Base-by-base conservation (phyloP, 768 basidiomycete species). In the Suillus decipiens region DNA sequence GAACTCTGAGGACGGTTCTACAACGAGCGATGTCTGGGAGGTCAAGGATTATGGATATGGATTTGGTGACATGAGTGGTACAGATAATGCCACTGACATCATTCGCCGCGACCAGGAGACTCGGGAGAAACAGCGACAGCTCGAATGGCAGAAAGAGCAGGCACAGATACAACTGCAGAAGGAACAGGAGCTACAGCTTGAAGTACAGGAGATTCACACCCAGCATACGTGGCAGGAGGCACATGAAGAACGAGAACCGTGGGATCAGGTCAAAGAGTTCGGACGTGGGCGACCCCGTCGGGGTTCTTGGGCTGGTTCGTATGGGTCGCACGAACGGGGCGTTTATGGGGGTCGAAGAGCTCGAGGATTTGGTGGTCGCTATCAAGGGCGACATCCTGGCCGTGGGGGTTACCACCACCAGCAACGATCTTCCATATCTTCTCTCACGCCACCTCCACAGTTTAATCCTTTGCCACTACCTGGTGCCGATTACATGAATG, bases 11-110 rank as follows among this genome's bases (percentile, higher is more conserved):
- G 55, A 67, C 9, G 63, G 28, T 17, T 69, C 71, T 11, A 54
- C 67, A 22, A 48, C 65, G 10, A 75, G 75, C 39, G 80, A 80
- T 54, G 77, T 81, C 12, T 84, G 82, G 72, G 80, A 81, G 61
- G 88, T 89, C 50, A 82, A 79, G 64, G 81, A 89, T 67, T 89
- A 80, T 61, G 88, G 89, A 10, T 89, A 76, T 68, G 87, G 88
- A 5, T 89, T 89, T 64, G 88, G 88, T 1, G 73, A 77, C 14
- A 72, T 73, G 11, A 77, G 79, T 64, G 79, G 78, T 5, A 66
- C 66, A 4, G 78, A 78, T 4, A 76, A 79, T 34, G 74, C 75
- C 2, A 67, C 73, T 1, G 64, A 71, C 1, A 63, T 73, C 10
- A 62, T 67, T 5, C 76, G 73, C 28, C 68, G 61, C 71, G 74